Conservation (phyloP, 2,329 filamentous ascomycete genomes). For the Knufia petricola region DNA sequence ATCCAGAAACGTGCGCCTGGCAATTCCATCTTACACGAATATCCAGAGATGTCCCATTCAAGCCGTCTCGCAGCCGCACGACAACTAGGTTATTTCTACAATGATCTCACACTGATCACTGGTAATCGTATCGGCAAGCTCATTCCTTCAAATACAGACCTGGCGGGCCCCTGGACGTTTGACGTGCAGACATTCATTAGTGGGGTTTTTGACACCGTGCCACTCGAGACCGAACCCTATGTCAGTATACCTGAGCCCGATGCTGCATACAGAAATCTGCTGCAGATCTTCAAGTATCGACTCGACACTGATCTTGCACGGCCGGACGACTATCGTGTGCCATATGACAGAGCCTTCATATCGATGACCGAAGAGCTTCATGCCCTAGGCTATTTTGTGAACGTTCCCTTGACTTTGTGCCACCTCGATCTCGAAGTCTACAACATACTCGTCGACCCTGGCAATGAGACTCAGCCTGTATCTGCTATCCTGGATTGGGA, state of each 20-base stretch:
- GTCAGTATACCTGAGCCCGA: no score
- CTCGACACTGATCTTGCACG: background rate
- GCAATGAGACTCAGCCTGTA: slow-evolving; percentile 9
- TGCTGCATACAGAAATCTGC: no score
- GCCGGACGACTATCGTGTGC: slow-evolving; percentile 5
- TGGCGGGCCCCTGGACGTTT: background rate
- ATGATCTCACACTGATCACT: slow-evolving; percentile 5
- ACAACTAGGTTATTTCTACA: background rate
- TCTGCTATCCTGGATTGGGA: slow-evolving; percentile 30
- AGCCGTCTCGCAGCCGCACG: slow-evolving; percentile 3
- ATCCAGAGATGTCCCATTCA: background rate
- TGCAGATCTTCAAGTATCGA: background rate
- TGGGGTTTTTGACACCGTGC: no score
- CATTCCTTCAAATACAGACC: background rate
- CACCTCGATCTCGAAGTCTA: slow-evolving; percentile 25
- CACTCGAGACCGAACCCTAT: no score
- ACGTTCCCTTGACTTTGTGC: slow-evolving; percentile 14
- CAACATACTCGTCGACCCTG: slow-evolving; percentile 26
- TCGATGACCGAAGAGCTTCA: slow-evolving; percentile 14
- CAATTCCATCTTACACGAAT: slow-evolving; percentile 1
- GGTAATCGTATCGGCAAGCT: background rate
- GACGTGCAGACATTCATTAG: background rate
- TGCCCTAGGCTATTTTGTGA: slow-evolving; percentile 10
- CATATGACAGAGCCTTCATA: slow-evolving; percentile 14
- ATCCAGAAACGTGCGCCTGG: slow-evolving; percentile 12